Conservation (phyloP, 2,329 filamentous ascomycete genomes). For the Exophiala bonariae region DNA sequence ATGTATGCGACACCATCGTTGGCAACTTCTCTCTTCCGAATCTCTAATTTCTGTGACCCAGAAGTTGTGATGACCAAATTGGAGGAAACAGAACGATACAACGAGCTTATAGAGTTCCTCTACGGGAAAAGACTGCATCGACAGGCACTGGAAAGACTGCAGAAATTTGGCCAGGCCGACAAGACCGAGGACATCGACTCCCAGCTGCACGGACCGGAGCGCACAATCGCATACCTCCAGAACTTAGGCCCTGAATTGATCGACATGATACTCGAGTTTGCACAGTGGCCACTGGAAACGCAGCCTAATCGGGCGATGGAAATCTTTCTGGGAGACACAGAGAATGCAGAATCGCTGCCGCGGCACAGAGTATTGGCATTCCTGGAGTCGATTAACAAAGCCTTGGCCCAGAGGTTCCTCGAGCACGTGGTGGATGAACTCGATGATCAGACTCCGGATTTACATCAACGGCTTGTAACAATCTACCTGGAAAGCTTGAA, state of each 20-base stretch:
- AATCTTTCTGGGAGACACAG: slow-evolving; percentile 87
- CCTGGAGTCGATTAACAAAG: slow-evolving; percentile 66
- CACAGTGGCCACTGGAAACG: slow-evolving; percentile 77
- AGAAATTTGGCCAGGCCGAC: slow-evolving; percentile 70
- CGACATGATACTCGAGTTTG: slow-evolving; percentile 87
- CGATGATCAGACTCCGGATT: slow-evolving; percentile 77
- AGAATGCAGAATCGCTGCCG: slow-evolving; percentile 89
- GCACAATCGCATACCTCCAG: slow-evolving; percentile 88
- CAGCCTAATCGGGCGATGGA: slow-evolving; percentile 82
- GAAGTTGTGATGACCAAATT: slow-evolving; percentile 92
- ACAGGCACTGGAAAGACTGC: slow-evolving; percentile 78
- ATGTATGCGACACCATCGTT: slow-evolving; percentile 89
- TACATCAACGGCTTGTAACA: slow-evolving; percentile 81
- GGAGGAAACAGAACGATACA: slow-evolving; percentile 83
- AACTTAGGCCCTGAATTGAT: slow-evolving; percentile 83
- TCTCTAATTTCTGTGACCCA: slow-evolving; percentile 96
- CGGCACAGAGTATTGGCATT: slow-evolving; percentile 74
- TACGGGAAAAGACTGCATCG: slow-evolving; percentile 92
- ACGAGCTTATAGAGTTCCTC: slow-evolving; percentile 94
- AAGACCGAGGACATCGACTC: slow-evolving; percentile 40
- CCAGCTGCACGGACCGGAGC: slow-evolving; percentile 73
- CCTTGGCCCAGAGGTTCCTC: slow-evolving; percentile 77
- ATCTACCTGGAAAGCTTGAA: slow-evolving; percentile 63
- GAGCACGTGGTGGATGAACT: slow-evolving; percentile 90
- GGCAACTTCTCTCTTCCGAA: slow-evolving; percentile 85